Base-by-base conservation (phyloP, 257 asterid species). In the Misopates orontium region DNA sequence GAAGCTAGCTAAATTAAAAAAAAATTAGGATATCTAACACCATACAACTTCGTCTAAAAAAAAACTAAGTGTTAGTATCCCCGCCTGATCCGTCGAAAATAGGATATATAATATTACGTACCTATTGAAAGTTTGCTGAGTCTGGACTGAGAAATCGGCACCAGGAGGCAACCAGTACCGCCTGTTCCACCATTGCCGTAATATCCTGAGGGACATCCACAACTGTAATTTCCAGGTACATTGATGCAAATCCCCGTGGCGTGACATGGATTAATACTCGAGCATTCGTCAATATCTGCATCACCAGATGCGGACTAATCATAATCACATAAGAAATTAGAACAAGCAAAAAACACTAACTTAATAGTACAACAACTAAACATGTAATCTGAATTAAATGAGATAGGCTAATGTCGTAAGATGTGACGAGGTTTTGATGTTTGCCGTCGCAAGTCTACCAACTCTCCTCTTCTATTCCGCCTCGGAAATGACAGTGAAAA, bases 281-380 rank as follows among this genome's bases (percentile, higher is more conserved):
- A 39, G 45, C 80, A 76, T 60, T 76, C 77, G 45, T 71, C 64
- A 11, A 71, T 67, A 56, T 71, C 77, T 71, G 28, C 69, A 58
- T 11, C 45, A 59, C 28, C 45, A 8, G 41, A 65, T 21, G 36
- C 36, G 36, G 12, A 11, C 20, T 11, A 56, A 21, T 22, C 18
- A 45, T 16, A 16, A 12, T 45, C 1, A 45, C 19, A 16, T 15
- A 18, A n/a, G 15, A 48, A 14, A 7, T 22, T 4, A 22, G 5
- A 1, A 66, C 21, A 42, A 54, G 23, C 0, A 18, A 25, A 0
- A 16, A 36, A 12, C 8, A 54, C 31, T 54, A 17, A 14, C 23
- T 2, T 12, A 54, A 1, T 12, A 22, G 10, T 23, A 13, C 21
- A 17, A 4, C 31, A 2, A 21, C 8, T 14, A n/a, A n/a, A n/a